Evolutionary conservation across 768 basidiomycete genomes (phyloP), one percentile per base, ranked within the genome.

Genomic region (Agaricus sinodeliciosus): DNA sequence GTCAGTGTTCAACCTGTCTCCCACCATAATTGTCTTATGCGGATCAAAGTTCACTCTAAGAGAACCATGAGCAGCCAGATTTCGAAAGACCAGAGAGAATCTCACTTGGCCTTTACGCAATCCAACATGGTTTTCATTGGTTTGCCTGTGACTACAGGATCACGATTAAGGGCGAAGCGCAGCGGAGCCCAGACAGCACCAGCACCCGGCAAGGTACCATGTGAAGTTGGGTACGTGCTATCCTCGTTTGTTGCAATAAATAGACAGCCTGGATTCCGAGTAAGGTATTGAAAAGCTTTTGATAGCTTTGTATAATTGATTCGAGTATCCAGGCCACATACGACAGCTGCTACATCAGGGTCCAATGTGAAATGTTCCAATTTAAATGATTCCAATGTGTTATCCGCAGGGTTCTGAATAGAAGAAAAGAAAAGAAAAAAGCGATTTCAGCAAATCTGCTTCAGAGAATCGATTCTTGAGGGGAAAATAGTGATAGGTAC

Each of bases 231-330:
- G 28, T 28, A 28, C 4, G 28, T 28, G 28, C 28, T 28, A 28
- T 28, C 78, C 73, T 95, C 49, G 64, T 97, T 97, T 3, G 95
- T 97, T 35, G 82, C 85, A 55, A 99, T 79, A 69, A 98, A 97
- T 34, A 76, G 78, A 61, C 90, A 92, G 18, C 71, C 84, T 16
- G 82, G 77, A 69, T 90, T 86, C n/a, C 82, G 79, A 37, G 79
- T 83, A 47, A 98, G 76, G 68, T 94, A 95, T 62, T 87, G 83
- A 69, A 90, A 91, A 3, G 93, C 96, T 68, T 93, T 95, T 9
- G 87, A 88, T 49, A 91, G 73, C 71, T 99, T 99, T 50, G 88
- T 91, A 72, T 98, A 99, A 69, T 91, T 96, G 64, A 96, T 77
- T 59, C 76, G 73, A 19, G 77, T 78, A 69, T 97, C 95, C 22